Percentiles rank a stretch among this genome's conserved stretches.
These are phyloP conservation scores for Licmophora abbreviata DNA, from an alignment of 108 stramenopile species.

Conservation along the genomic window DNA sequence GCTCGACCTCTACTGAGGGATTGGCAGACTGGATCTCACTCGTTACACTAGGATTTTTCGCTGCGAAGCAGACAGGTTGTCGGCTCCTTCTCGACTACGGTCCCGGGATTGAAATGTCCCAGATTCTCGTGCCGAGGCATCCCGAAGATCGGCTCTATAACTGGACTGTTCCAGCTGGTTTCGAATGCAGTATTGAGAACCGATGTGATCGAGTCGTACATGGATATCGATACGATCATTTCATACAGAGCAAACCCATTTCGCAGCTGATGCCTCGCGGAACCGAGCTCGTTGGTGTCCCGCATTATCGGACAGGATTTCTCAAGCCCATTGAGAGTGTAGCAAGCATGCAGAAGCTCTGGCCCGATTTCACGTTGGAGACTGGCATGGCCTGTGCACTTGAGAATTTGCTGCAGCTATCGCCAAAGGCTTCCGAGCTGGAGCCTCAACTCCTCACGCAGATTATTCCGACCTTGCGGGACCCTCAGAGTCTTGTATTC, in stretches of 20 bases:
- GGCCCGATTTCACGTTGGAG: background rate
- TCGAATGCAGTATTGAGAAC: background rate
- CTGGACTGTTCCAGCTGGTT: slow-evolving; percentile 4
- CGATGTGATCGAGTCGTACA: background rate
- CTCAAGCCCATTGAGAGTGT: background rate
- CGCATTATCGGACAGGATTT: too few species aligned
- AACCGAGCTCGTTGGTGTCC: background rate
- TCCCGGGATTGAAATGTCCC: background rate
- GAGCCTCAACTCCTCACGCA: slow-evolving; percentile 11
- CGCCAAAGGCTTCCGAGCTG: background rate
- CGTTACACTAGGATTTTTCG: slow-evolving; percentile 3
- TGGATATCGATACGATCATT: background rate
- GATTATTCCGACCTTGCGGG: slow-evolving; percentile 9
- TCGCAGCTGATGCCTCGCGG: background rate
- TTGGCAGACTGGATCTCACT: background rate
- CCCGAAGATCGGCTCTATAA: background rate
- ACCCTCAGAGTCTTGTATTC: slow-evolving; percentile 7
- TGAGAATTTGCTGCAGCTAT: background rate
- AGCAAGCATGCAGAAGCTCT: background rate
- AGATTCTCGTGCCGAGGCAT: background rate
- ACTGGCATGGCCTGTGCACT: slow-evolving; percentile 9
- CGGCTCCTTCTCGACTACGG: slow-evolving; percentile 1
- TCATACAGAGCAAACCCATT: background rate
- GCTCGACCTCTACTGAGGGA: background rate
- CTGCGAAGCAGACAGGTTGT: slow-evolving; percentile 6